phyloP scores from a whole-genome alignment of 371 early-diverging fungal species.

The Capniomyces stellatus region DNA sequence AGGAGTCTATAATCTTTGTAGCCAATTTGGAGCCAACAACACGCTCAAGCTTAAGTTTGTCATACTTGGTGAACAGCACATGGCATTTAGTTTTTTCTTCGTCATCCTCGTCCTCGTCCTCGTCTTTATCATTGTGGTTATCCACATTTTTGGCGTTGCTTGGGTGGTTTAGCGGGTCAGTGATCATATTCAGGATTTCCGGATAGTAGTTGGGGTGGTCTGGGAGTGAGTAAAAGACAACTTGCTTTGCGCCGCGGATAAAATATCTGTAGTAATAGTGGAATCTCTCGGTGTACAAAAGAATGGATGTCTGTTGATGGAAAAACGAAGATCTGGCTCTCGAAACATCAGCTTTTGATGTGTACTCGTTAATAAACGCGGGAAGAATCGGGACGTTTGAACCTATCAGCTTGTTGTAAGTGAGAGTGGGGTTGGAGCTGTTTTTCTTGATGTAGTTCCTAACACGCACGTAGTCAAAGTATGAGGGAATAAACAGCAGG shows the following conservation, averaged over 20 bases:
- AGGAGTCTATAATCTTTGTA: slow-evolving; percentile 29
- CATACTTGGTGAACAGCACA: slow-evolving; percentile 63
- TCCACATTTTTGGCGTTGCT: slow-evolving; percentile 29
- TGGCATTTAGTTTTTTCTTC: slow-evolving; percentile 34
- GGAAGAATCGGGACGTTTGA: too few species aligned
- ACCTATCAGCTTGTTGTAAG: slow-evolving; percentile 30
- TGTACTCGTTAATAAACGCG: slow-evolving; percentile 34
- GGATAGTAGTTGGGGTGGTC: slow-evolving; percentile 72
- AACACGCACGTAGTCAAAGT: slow-evolving; percentile 88
- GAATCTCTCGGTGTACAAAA: slow-evolving; percentile 81
- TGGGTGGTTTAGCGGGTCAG: background rate
- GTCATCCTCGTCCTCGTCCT: background rate
- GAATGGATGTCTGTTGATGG: slow-evolving; percentile 50
- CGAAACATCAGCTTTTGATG: slow-evolving; percentile 36
- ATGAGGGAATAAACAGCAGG: slow-evolving; percentile 81
- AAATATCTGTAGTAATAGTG: slow-evolving; percentile 82
- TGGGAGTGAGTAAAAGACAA: slow-evolving; percentile 82
- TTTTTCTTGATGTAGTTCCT: slow-evolving; percentile 61
- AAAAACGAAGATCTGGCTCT: slow-evolving; percentile 61
- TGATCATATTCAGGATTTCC: slow-evolving; percentile 55
- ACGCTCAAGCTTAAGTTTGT: slow-evolving; percentile 68
- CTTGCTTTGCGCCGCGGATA: slow-evolving; percentile 63
- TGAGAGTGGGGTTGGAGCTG: slow-evolving; percentile 25
- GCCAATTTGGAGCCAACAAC: slow-evolving; percentile 68
- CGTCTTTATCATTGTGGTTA: slow-evolving; percentile 4